These are phyloP conservation scores for Ochromonas danica DNA, from an alignment of 108 stramenopile genomes.

Conservation along the genomic window DNA sequence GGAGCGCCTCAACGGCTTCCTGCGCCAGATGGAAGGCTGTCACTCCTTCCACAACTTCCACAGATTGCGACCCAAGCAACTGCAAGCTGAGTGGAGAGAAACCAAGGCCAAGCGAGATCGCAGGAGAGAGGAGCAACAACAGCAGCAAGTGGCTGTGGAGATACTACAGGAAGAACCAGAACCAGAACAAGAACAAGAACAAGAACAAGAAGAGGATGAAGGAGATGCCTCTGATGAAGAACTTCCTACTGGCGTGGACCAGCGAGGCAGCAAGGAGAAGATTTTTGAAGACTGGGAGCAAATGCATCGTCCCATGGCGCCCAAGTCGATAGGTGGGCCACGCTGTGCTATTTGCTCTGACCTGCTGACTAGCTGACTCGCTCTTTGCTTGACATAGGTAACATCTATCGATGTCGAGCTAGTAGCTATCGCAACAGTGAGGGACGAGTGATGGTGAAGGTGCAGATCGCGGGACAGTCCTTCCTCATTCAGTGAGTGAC, in stretches of 20 bases:
- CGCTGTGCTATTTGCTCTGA: neutral
- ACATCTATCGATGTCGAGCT: neutral
- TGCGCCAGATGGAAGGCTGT: neutral
- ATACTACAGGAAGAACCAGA: neutral
- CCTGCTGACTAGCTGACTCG: neutral
- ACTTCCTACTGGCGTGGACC: neutral
- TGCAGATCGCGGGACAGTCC: neutral
- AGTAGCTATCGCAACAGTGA: neutral
- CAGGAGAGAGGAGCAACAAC: neutral
- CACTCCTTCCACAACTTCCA: constrained; percentile 22
- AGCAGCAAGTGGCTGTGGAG: neutral
- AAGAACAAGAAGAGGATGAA: neutral
- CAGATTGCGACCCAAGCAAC: neutral
- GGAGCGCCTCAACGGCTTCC: neutral
- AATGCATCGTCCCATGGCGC: neutral
- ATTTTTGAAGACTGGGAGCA: neutral
- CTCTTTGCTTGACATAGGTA: neutral
- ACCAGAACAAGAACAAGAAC: neutral
- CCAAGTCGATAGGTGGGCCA: neutral
- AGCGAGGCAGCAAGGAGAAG: neutral
- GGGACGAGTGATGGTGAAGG: neutral
- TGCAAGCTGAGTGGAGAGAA: neutral
- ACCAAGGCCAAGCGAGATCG: neutral
- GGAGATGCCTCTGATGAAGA: neutral
- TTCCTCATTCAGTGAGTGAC: constrained; percentile 17